Conservation (phyloP, 2,329 filamentous ascomycete species). For the Venturia carpophila region DNA sequence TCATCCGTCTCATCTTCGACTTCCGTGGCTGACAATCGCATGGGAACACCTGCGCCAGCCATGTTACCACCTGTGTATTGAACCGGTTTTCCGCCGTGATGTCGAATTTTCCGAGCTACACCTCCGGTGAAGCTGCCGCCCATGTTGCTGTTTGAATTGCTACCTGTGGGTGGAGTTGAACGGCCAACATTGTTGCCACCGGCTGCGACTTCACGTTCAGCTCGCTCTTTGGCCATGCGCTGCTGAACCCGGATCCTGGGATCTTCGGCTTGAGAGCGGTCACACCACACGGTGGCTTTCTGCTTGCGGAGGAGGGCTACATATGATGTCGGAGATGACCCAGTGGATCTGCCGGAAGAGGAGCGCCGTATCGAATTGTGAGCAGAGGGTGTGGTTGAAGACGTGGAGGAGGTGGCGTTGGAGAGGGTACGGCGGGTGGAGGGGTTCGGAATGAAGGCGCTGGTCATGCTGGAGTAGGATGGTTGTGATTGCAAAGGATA, state of each 20-base stretch:
- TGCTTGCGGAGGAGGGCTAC: conserved; percentile 94
- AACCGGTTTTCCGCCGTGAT: conserved; percentile 69
- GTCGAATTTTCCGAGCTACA: conserved; percentile 78
- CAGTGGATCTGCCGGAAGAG: conserved; percentile 68
- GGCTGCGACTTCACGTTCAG: conserved; percentile 72
- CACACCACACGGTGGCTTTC: conserved; percentile 98
- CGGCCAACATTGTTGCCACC: conserved; percentile 33
- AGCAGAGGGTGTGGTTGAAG: conserved; percentile 40
- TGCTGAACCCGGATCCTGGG: conserved; percentile 75
- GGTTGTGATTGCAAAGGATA: conserved; percentile 11
- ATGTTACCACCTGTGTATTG: conserved; percentile 73
- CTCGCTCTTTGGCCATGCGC: conserved; percentile 77
- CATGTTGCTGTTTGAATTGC: conserved; percentile 45
- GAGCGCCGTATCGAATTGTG: conserved; percentile 51
- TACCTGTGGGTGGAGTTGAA: conserved; percentile 34
- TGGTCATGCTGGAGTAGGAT: conserved; percentile 1
- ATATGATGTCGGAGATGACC: conserved; percentile 60
- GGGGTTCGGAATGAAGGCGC: neutral
- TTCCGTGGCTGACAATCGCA: conserved; percentile 90
- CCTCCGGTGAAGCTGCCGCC: conserved; percentile 49
- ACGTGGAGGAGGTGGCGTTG: conserved; percentile 64
- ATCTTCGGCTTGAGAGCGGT: conserved; percentile 86
- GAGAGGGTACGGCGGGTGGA: conserved; percentile 50
- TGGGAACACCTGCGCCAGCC: conserved; percentile 72
- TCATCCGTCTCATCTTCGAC: conserved; percentile 83